phyloP scores from a whole-genome alignment of 495 filamentous ascomycete genomes.

The Aspergillus funiculosus region DNA sequence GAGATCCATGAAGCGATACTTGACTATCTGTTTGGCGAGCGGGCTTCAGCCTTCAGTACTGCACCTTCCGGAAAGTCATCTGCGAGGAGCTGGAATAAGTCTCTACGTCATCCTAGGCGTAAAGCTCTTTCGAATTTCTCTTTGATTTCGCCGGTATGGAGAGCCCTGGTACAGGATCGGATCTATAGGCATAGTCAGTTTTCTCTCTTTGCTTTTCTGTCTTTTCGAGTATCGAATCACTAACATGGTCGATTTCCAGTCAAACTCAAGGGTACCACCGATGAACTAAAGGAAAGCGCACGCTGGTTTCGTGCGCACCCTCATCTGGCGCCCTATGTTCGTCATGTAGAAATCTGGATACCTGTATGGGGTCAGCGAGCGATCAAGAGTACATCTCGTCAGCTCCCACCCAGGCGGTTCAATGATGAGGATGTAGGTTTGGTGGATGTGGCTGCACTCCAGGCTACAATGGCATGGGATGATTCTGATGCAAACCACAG shows the following conservation, averaged over 20 bases:
- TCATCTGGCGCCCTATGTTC: conserved; percentile 56
- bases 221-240: not conserved
- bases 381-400: conserved; percentile 19
- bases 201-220: not conserved
- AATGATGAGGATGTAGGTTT: conserved; percentile 22
- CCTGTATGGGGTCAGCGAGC: conserved; percentile 60
- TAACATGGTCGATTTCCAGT: conserved; percentile 32
- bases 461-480: conserved; percentile 29
- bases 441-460: conserved; percentile 41
- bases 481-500: conserved; percentile 26
- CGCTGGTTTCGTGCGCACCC: conserved; percentile 53
- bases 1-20: conserved; percentile 69
- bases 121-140: conserved; percentile 60
- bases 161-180: conserved; percentile 58
- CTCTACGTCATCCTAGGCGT: conserved; percentile 59
- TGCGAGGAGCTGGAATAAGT: conserved; percentile 55
- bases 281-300: conserved; percentile 48
- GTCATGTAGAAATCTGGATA: conserved; percentile 69
- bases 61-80: conserved; percentile 39
- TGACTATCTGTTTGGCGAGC: conserved; percentile 62
- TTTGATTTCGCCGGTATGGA: conserved; percentile 57
- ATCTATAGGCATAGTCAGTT: conserved; percentile 61
- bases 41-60: conserved; percentile 51
- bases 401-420: conserved; percentile 35
- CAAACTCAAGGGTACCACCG: conserved; percentile 64